Conservation (phyloP, 2,329 filamentous ascomycete species). For the Aspergillus luchuensis region DNA sequence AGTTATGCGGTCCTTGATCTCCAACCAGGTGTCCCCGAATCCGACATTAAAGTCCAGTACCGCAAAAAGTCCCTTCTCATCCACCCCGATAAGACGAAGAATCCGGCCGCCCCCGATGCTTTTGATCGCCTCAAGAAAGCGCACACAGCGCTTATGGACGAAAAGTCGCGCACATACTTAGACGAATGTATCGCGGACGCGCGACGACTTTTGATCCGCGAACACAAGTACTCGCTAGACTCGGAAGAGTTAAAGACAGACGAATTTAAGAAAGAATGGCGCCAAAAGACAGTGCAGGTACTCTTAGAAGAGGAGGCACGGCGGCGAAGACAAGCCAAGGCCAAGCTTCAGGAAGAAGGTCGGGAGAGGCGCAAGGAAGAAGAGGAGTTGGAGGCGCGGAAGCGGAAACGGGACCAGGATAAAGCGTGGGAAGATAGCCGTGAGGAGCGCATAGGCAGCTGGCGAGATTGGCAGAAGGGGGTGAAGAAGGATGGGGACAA, state of each 20-base stretch:
- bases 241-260: constrained; percentile 78
- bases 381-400: constrained; percentile 76
- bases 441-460: constrained; percentile 88
- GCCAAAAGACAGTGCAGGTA: constrained; percentile 84
- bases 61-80: constrained; percentile 98
- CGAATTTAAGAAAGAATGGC: constrained; percentile 82
- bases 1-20: constrained; percentile 94
- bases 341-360: constrained; percentile 94
- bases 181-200: constrained; percentile 97
- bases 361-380: constrained; percentile 83
- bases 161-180: constrained; percentile 81
- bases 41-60: constrained; percentile 92
- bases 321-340: constrained; percentile 80
- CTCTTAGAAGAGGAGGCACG: constrained; percentile 91
- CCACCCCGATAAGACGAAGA: constrained; percentile 96
- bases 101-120: constrained; percentile 86
- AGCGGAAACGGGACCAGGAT: constrained; percentile 87
- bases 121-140: constrained; percentile 97
- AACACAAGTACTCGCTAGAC: constrained; percentile 90
- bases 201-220: constrained; percentile 89
- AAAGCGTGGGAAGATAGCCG: constrained; percentile 93
- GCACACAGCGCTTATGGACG: constrained; percentile 86
- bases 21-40: constrained; percentile 90
- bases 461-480: constrained; percentile 84
- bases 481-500: constrained; percentile 55